A percentile compares a stretch with the other conserved stretches of the same genome.
Evolutionary conservation across 129 eudicot species (phyloP).

Genomic region (Heracleum sosnowskyi): DNA sequence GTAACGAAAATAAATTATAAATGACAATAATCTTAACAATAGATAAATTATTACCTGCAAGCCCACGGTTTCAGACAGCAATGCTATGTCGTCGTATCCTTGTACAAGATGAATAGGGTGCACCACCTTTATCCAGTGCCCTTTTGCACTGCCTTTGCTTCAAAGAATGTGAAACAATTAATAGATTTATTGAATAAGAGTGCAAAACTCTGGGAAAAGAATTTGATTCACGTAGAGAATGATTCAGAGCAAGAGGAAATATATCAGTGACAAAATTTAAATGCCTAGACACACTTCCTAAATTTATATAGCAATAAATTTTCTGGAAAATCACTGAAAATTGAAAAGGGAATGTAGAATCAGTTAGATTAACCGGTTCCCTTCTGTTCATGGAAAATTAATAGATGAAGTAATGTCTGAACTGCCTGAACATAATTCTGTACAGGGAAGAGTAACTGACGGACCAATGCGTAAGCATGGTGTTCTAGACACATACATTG

Average conservation of each 20-base stretch:
- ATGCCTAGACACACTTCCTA: neutral
- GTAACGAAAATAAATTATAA: neutral
- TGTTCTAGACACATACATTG: neutral
- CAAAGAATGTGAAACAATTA: neutral
- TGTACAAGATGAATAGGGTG: constrained; percentile 51
- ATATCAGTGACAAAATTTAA: neutral
- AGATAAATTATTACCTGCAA: constrained; percentile 55
- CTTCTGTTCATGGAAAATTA: neutral
- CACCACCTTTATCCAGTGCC: constrained; percentile 72
- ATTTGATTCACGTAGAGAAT: neutral
- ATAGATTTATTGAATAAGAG: neutral
- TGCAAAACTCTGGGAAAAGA: neutral
- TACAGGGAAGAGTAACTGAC: neutral
- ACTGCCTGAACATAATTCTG: neutral
- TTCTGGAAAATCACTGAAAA: neutral
- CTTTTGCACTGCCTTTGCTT: constrained; percentile 64
- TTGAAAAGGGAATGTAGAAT: neutral
- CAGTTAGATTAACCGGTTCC: neutral
- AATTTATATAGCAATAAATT: neutral
- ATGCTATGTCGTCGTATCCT: constrained; percentile 65
- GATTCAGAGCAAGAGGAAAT: neutral
- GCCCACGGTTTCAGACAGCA: constrained; percentile 82
- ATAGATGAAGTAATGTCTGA: neutral
- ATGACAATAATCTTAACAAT: neutral
- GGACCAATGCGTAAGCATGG: neutral